A percentile compares a stretch with the other conserved stretches of the same genome.
Conservation (phyloP, 2,329 filamentous ascomycete genomes). For the Aspergillus pseudonomiae region DNA sequence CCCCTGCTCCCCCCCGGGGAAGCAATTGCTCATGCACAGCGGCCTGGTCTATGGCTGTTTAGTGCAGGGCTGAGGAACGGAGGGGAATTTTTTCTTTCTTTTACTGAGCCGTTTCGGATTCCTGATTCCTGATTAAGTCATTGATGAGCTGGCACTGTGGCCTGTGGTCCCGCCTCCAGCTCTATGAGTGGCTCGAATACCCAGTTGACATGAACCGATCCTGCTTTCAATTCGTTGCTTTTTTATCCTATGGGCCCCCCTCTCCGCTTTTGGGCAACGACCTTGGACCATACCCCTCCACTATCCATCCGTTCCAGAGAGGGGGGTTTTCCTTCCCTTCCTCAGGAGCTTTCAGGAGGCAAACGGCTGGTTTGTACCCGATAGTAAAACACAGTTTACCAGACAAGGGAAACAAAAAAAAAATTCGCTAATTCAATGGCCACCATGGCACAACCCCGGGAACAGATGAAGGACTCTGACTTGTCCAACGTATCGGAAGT, state of each 20-base stretch:
- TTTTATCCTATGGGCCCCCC: constrained; percentile 21
- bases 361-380: constrained; percentile 26
- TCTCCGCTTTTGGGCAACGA: constrained; percentile 36
- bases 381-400: constrained; percentile 16
- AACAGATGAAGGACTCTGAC: not conserved
- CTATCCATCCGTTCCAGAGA: constrained; percentile 24
- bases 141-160: constrained; percentile 37
- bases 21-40: constrained; percentile 34
- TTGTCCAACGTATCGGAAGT: constrained; percentile 6
- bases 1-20: constrained; percentile 11
- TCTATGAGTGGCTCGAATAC: constrained; percentile 20
- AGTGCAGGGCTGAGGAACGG: constrained; percentile 19
- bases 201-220: constrained; percentile 17
- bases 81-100: constrained; percentile 1
- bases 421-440: not conserved
- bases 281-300: constrained; percentile 18
- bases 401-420: constrained; percentile 7
- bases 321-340: constrained; percentile 8
- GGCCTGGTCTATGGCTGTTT: constrained; percentile 28
- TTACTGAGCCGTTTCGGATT: constrained; percentile 1
- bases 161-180: constrained; percentile 26
- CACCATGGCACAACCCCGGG: not conserved
- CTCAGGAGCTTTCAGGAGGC: constrained; percentile 24
- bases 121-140: constrained; percentile 20
- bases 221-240: constrained; percentile 29